phyloP scores from a whole-genome alignment of 108 stramenopile species.

The Aurantiochytrium sp. region DNA sequence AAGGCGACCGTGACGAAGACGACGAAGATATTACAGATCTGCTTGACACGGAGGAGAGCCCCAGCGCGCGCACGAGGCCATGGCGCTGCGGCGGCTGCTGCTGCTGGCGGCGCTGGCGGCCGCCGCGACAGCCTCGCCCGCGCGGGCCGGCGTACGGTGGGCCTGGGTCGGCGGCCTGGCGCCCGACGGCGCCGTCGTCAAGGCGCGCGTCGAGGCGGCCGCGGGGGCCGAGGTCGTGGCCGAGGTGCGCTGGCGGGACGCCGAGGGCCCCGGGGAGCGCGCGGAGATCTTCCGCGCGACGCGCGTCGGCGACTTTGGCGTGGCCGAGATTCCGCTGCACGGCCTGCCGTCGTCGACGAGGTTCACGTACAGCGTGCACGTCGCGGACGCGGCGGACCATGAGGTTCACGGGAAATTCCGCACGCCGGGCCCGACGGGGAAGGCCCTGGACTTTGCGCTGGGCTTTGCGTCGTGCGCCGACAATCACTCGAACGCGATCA shows the following conservation, averaged over 20 bases:
- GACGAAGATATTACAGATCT: no score
- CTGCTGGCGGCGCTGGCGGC: no score
- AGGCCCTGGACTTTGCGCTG: neutral
- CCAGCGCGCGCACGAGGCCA: no score
- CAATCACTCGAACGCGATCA: slow-evolving; percentile 7
- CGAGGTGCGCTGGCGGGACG: neutral
- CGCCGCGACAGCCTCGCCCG: no score
- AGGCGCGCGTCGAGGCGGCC: neutral
- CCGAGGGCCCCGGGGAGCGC: neutral
- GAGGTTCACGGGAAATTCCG: neutral
- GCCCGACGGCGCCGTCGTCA: neutral
- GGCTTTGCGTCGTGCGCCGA: slow-evolving; percentile 24
- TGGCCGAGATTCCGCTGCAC: neutral
- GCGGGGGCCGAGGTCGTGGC: neutral
- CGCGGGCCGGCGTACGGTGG: neutral
- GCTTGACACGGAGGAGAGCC: no score
- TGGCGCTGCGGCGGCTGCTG: no score
- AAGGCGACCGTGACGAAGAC: no score
- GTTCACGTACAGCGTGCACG: neutral
- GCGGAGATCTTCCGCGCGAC: neutral
- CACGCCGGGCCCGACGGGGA: neutral
- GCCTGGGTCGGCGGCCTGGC: neutral
- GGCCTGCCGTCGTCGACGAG: neutral
- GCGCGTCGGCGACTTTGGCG: neutral
- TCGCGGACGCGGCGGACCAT: neutral